Base-by-base conservation (phyloP, 1,284 basidiomycete genomes). In the Ustilago curta region DNA sequence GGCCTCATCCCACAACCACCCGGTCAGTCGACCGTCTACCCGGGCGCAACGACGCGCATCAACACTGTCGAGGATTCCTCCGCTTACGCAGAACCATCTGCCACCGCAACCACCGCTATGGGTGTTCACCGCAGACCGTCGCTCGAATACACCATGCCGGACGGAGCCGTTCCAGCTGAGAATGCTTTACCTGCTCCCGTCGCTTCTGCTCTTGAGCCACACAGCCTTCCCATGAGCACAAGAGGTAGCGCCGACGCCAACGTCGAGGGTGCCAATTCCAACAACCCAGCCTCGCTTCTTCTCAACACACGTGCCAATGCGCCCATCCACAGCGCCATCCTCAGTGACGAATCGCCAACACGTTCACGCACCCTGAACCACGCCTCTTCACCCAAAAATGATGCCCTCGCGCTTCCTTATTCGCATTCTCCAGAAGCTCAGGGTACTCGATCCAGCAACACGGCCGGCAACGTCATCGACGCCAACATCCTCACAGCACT, bases 1-100 rank as follows among this genome's bases (percentile, higher is more conserved):
- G 59, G 66, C 14, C 58, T 72, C n/a, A 63, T 73, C 11, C 80
- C 80, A 11, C 71, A 80, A 42, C 80, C 80, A 5, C 80, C 80
- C 16, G 74, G 78, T 8, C 70, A 69, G 31, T 76, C 74, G 11
- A 76, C 70, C 8, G 57, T 64, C 3, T 44, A 63, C 23, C 62
- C 70, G 1, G 74, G 74, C 16, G 56, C 63, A 35, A 51, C 52
- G 25, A 70, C 71, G 14, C 61, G 51, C 37, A 71, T 75, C 55
- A 70, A 37, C 47, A 66, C 55, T 16, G 35, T 11, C 12, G 12
- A 37, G 4, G 35, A 16, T 37, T 37, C 27, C 44, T 35, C 4
- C 25, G 16, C 11, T 4, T 14, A 14, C 35, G 35, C 14, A 37
- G 44, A 62, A 9, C 51, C 66, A 27, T 21, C 57, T 1, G 21